Percentiles rank a stretch among this genome's conserved stretches.
Evolutionary conservation across 306 rosid species (phyloP).

Genomic region (Psophocarpus tetragonolobus): DNA sequence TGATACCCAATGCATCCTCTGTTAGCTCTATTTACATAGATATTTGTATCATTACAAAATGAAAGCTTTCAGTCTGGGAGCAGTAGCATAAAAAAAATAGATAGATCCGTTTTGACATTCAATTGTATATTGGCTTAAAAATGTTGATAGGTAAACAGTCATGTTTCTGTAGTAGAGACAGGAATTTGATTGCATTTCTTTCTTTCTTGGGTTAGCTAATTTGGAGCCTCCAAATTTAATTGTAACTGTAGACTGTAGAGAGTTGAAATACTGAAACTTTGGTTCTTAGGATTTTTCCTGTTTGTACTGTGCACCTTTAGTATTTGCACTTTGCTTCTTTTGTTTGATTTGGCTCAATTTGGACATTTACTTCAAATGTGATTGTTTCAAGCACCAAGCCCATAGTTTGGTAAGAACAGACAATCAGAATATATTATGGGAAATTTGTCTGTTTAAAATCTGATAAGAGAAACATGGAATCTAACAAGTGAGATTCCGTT

Average conservation of each 20-base stretch:
- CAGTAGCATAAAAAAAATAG: background rate
- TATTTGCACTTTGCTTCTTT: background rate
- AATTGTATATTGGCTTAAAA: slow-evolving; percentile 3
- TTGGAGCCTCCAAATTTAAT: background rate
- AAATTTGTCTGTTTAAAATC: background rate
- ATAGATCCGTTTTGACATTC: background rate
- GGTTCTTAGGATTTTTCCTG: slow-evolving; percentile 8
- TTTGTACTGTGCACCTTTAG: too few relatives aligned
- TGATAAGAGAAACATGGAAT: background rate
- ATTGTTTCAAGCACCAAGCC: background rate
- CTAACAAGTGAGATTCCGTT: background rate
- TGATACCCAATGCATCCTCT: slow-evolving; percentile 11
- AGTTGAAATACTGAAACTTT: background rate
- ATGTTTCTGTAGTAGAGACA: slow-evolving; percentile 10
- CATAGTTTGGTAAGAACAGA: background rate
- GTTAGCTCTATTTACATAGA: slow-evolving; percentile 7
- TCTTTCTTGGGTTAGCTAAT: background rate
- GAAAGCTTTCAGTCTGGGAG: background rate
- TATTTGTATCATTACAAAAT: slow-evolving; percentile 6
- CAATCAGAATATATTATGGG: background rate
- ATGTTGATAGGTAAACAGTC: background rate
- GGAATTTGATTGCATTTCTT: background rate
- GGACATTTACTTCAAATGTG: slow-evolving; percentile 1
- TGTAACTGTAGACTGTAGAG: background rate
- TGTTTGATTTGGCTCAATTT: background rate